phyloP scores from a whole-genome alignment of 805 yeast genomes.

The Candida chauliodis region DNA sequence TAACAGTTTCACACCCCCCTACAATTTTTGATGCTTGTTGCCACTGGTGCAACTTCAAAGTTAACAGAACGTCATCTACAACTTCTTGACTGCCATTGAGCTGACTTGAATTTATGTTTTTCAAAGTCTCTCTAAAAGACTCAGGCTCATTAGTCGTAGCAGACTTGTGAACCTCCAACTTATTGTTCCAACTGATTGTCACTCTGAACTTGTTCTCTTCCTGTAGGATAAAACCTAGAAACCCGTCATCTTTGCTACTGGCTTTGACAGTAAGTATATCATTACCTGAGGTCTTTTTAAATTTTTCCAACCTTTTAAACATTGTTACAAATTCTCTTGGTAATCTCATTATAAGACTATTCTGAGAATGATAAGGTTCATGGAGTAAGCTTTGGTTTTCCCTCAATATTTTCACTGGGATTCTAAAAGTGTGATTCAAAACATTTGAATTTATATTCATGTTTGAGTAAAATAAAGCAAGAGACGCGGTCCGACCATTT shows the following conservation, averaged over 20 bases:
- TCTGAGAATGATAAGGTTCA: constrained; percentile 61
- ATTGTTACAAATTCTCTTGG: constrained; percentile 48
- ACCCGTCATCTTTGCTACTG: constrained; percentile 42
- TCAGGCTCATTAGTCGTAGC: constrained; percentile 7
- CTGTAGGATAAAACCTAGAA: constrained; percentile 48
- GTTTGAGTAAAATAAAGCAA: constrained; percentile 55
- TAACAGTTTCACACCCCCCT: constrained; percentile 57
- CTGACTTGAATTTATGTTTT: constrained; percentile 7
- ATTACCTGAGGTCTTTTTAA: constrained; percentile 34
- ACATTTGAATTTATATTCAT: constrained; percentile 37
- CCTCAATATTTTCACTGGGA: constrained; percentile 66
- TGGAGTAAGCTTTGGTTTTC: constrained; percentile 47
- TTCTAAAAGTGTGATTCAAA: constrained; percentile 61
- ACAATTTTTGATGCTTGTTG: constrained; percentile 59
- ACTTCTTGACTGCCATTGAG: constrained; percentile 8
- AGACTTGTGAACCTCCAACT: constrained; percentile 43
- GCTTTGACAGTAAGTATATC: constrained; percentile 51
- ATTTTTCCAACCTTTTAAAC: constrained; percentile 65
- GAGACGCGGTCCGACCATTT: constrained; percentile 44
- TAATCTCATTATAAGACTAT: constrained; percentile 54
- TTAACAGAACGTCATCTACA: constrained; percentile 24
- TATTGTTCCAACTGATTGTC: constrained; percentile 57
- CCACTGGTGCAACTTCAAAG: constrained; percentile 64
- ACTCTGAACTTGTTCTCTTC: constrained; percentile 54
- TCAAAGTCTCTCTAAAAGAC: constrained; percentile 5